Percentiles rank a stretch among this genome's conserved stretches.
Conservation (phyloP, 306 rosid genomes). For the Quercus ilex region DNA sequence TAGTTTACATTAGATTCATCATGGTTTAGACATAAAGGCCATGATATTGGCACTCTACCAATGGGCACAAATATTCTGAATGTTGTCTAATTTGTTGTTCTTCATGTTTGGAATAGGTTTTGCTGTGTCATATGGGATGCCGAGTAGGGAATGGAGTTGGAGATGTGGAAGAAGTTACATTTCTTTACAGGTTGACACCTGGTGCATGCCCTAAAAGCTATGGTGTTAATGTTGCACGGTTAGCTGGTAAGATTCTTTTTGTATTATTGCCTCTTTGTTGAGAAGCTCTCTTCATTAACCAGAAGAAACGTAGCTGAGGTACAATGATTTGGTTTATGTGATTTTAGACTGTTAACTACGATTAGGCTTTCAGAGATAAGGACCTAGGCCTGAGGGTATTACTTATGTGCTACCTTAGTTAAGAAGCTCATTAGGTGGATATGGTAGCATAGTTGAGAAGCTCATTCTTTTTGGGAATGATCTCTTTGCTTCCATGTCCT, state of each 20-base stretch:
- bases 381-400: not conserved
- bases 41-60: not conserved
- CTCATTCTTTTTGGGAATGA: not conserved
- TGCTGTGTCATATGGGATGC: slow-evolving; percentile 90
- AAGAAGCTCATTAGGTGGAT: not conserved
- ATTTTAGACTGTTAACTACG: not conserved
- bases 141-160: slow-evolving; percentile 70
- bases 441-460: no score
- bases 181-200: slow-evolving; percentile 74
- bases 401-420: not conserved
- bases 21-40: not conserved
- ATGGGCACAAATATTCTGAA: not conserved
- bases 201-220: slow-evolving; percentile 99
- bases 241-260: slow-evolving; percentile 65
- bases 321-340: not conserved
- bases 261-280: not conserved
- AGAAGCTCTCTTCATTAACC: not conserved
- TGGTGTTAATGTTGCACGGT: slow-evolving; percentile 89
- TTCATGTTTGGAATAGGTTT: slow-evolving; percentile 52
- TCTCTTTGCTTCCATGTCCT: not conserved
- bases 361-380: not conserved
- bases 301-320: not conserved
- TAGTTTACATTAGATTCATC: not conserved
- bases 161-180: slow-evolving; percentile 86
- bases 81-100: slow-evolving; percentile 16